Evolutionary conservation across 768 basidiomycete species (phyloP).

Genomic region (Kwoniella heveanensis): DNA sequence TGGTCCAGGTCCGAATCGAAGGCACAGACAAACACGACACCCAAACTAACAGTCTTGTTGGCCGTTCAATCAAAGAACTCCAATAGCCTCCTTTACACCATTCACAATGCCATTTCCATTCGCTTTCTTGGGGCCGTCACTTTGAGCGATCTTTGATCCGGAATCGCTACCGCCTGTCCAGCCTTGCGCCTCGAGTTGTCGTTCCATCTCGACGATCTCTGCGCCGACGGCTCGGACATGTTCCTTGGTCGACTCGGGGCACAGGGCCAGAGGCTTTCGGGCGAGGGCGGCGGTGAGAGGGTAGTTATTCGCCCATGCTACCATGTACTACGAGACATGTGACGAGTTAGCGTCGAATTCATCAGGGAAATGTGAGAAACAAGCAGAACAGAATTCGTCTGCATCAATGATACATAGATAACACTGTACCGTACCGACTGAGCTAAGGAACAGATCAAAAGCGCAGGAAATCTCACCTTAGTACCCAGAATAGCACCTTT

Average conservation of each 20-base stretch:
- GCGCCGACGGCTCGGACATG: conserved; percentile 14
- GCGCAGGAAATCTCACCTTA: too few relatives aligned
- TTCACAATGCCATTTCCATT: conserved; percentile 19
- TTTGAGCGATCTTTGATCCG: too few relatives aligned
- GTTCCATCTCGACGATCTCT: conserved; percentile 25
- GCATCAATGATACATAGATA: too few relatives aligned
- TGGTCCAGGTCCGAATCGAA: too few relatives aligned
- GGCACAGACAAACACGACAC: too few relatives aligned
- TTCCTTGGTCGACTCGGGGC: conserved; percentile 26
- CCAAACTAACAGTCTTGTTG: too few relatives aligned
- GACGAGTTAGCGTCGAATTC: too few relatives aligned
- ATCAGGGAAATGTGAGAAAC: too few relatives aligned
- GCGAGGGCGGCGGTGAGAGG: conserved; percentile 22
- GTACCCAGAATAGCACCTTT: conserved; percentile 31
- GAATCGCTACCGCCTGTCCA: too few relatives aligned
- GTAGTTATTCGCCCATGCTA: conserved; percentile 21
- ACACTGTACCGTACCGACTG: too few relatives aligned
- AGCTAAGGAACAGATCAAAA: too few relatives aligned
- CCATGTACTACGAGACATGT: conserved; percentile 26
- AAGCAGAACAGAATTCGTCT: too few relatives aligned
- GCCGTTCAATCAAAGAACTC: conserved; percentile 45
- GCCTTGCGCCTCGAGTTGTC: conserved; percentile 29
- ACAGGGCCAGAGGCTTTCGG: conserved; percentile 30
- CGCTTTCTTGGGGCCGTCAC: background rate
- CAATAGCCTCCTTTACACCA: conserved; percentile 18